Conservation (phyloP, 2,329 filamentous ascomycete genomes). For the Dendrostoma leiphaemia region DNA sequence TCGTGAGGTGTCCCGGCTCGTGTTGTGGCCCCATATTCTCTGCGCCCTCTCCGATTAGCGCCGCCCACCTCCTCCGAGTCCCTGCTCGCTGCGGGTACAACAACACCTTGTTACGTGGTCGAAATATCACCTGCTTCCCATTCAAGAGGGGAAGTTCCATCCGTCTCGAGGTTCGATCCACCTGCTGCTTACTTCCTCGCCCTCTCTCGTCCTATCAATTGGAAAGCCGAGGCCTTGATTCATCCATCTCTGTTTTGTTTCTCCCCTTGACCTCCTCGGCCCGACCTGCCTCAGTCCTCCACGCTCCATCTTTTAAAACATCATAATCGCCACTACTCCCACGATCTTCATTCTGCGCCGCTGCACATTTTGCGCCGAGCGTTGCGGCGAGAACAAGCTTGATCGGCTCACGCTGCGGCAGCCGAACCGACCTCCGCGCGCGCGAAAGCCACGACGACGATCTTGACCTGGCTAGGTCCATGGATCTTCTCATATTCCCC, state of each 20-base stretch:
- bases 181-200: background rate
- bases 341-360: constrained; percentile 8
- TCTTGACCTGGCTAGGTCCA: background rate
- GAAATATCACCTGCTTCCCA: constrained; percentile 8
- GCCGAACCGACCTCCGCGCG: constrained; percentile 5
- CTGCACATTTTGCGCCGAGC: background rate
- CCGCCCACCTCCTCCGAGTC: constrained; percentile 4
- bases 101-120: constrained; percentile 16
- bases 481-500: background rate
- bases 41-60: constrained; percentile 12
- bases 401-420: background rate
- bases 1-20: constrained; percentile 1
- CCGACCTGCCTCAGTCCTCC: too few relatives aligned
- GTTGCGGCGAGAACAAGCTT: background rate
- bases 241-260: background rate
- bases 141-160: background rate
- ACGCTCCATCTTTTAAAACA: too few relatives aligned
- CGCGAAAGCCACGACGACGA: too few relatives aligned
- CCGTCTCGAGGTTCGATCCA: background rate
- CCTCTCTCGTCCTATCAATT: constrained; percentile 11
- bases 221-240: background rate
- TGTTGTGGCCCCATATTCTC: constrained; percentile 4
- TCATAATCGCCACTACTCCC: too few relatives aligned
- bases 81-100: constrained; percentile 3
- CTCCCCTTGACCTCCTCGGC: too few relatives aligned